These are phyloP conservation scores for Scedosporium boydii DNA, from an alignment of 2,329 filamentous ascomycete species.

Conservation along the genomic window DNA sequence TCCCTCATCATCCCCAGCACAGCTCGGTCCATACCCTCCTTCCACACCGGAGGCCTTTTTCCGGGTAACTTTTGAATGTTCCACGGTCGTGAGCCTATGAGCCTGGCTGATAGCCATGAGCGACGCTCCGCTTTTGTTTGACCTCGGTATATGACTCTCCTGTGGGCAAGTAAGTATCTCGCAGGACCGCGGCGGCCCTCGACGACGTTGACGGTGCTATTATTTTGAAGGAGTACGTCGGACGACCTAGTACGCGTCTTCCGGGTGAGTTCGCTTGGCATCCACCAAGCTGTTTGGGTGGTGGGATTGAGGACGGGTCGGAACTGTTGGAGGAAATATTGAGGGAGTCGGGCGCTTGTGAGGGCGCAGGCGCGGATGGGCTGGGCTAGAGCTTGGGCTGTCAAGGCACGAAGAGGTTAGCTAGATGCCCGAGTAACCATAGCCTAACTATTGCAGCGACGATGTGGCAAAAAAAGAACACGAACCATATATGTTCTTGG, in stretches of 20 bases:
- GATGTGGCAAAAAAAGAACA: neutral
- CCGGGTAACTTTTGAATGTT: neutral
- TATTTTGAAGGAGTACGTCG: neutral
- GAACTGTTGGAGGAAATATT: constrained; percentile 55
- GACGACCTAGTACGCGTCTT: neutral
- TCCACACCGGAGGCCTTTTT: neutral
- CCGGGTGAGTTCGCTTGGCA: constrained; percentile 28
- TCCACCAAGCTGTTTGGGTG: constrained; percentile 43
- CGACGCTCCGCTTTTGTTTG: neutral
- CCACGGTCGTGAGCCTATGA: neutral
- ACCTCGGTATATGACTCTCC: neutral
- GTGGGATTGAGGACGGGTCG: constrained; percentile 44
- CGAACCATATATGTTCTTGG: constrained; percentile 54
- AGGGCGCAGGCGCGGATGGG: constrained; percentile 47
- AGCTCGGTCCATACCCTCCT: neutral
- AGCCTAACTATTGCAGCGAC: no score
- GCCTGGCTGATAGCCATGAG: neutral
- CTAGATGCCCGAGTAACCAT: no score
- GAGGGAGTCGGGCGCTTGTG: constrained; percentile 41
- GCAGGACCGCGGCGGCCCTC: neutral
- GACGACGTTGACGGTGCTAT: neutral
- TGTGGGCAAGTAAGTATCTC: neutral
- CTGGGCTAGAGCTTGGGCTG: constrained; percentile 53
- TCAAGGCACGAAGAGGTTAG: no score
- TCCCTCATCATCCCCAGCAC: neutral